These are phyloP conservation scores for Colletotrichum sp. DNA, from an alignment of 2,329 filamentous ascomycete genomes.

Conservation along the genomic window DNA sequence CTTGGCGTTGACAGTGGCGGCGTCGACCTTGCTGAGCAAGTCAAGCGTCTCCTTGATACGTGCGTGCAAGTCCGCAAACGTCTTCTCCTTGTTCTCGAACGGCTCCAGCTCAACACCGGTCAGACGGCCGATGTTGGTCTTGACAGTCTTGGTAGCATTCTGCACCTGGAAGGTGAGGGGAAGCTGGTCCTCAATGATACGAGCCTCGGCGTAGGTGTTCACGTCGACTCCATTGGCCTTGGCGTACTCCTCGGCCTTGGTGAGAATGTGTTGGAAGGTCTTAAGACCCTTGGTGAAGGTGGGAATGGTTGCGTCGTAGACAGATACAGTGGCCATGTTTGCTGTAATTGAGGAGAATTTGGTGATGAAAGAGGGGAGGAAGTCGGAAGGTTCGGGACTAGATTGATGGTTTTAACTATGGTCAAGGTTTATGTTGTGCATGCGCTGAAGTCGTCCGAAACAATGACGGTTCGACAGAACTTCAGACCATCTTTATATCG, in stretches of 20 bases:
- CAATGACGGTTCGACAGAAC: neutral
- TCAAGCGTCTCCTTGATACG: conserved; percentile 32
- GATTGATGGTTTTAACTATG: neutral
- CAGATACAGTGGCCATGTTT: conserved; percentile 30
- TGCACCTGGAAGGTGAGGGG: conserved; percentile 40
- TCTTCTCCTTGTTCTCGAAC: conserved; percentile 35
- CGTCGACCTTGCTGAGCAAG: conserved; percentile 30
- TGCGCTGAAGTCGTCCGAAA: neutral
- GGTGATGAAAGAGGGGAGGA: neutral
- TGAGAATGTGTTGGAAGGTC: conserved; percentile 31
- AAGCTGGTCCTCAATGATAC: conserved; percentile 38
- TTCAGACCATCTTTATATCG: neutral
- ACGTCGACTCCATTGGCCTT: conserved; percentile 28
- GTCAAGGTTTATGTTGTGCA: neutral
- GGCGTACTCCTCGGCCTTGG: conserved; percentile 32
- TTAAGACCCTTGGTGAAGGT: conserved; percentile 28
- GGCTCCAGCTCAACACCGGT: conserved; percentile 25
- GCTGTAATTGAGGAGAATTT: neutral
- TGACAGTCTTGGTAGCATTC: conserved; percentile 31
- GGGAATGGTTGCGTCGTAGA: conserved; percentile 34
- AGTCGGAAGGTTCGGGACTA: neutral
- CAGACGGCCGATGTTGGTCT: conserved; percentile 31
- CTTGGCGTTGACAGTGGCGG: conserved; percentile 28
- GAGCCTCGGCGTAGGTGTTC: conserved; percentile 26
- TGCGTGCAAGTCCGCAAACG: conserved; percentile 32